These are phyloP conservation scores for Hericium rajendrae DNA, from an alignment of 768 basidiomycete species.

Conservation along the genomic window DNA sequence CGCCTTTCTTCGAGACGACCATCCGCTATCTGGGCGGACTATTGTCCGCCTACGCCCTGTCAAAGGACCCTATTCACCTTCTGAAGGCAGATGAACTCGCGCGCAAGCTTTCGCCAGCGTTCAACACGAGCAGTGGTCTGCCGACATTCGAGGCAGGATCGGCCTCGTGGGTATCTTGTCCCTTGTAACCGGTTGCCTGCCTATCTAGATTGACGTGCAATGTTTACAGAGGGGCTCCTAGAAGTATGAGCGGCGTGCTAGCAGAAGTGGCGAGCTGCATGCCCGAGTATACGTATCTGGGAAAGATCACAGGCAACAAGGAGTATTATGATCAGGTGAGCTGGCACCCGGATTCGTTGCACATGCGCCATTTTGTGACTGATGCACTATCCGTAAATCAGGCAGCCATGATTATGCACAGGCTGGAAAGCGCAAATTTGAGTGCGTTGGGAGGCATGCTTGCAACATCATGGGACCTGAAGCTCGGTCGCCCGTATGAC, in stretches of 20 bases:
- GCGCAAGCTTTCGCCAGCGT: constrained; percentile 56
- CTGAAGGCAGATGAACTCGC: constrained; percentile 68
- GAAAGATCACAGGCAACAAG: constrained; percentile 64
- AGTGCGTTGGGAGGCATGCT: constrained; percentile 50
- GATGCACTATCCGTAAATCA: constrained; percentile 16
- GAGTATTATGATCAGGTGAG: constrained; percentile 49
- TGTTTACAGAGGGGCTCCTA: constrained; percentile 26
- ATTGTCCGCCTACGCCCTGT: constrained; percentile 71
- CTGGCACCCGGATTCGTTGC: background rate
- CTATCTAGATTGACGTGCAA: background rate
- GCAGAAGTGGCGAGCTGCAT: constrained; percentile 81
- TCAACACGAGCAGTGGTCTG: constrained; percentile 60
- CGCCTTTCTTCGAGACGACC: constrained; percentile 47
- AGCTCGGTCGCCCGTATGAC: constrained; percentile 33
- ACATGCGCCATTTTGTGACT: background rate
- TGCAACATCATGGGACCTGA: constrained; percentile 47
- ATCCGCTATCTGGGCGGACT: constrained; percentile 92
- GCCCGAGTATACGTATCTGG: constrained; percentile 78
- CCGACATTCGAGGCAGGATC: constrained; percentile 41
- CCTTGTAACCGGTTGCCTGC: background rate
- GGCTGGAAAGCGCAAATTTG: constrained; percentile 39
- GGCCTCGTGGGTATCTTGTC: background rate
- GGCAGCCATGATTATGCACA: constrained; percentile 39
- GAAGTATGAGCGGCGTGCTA: constrained; percentile 35
- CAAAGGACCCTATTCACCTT: constrained; percentile 50